Conservation (phyloP, 768 basidiomycete genomes). For the Tylopilus sp. region DNA sequence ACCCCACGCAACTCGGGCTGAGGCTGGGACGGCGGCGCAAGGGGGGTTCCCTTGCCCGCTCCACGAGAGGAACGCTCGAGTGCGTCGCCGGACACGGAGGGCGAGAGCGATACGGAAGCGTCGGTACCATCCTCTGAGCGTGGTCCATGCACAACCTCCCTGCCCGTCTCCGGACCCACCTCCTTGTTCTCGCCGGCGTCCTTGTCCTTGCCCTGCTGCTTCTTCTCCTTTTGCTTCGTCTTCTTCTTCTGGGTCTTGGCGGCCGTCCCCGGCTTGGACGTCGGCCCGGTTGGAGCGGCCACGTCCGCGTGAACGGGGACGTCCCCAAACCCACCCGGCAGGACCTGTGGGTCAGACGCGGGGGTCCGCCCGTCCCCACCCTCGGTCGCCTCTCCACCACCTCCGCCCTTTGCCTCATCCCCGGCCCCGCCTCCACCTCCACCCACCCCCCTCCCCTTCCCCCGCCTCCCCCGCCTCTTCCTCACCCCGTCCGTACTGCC, state of each 20-base stretch:
- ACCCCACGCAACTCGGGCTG: slow-evolving; percentile 23
- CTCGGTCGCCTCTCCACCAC: background rate
- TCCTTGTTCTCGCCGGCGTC: slow-evolving; percentile 1
- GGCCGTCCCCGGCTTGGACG: slow-evolving; percentile 32
- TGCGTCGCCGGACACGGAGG: background rate
- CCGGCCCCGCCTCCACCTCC: background rate
- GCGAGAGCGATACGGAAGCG: slow-evolving; percentile 6
- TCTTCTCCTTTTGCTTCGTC: slow-evolving; percentile 29
- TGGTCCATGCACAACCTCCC: background rate
- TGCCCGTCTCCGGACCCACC: no score
- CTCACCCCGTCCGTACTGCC: background rate
- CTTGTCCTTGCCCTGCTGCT: slow-evolving; percentile 3
- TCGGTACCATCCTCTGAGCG: slow-evolving; percentile 19
- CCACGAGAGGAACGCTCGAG: background rate
- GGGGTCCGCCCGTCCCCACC: background rate
- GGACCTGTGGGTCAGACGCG: background rate
- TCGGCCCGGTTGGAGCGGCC: background rate
- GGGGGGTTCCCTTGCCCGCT: slow-evolving; percentile 1
- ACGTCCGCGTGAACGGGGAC: background rate
- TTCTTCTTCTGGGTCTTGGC: slow-evolving; percentile 38
- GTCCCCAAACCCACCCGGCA: slow-evolving; percentile 18
- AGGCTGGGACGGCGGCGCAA: slow-evolving; percentile 1
- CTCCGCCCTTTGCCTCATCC: background rate
- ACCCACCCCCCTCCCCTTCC: background rate
- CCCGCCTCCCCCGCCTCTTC: background rate